phyloP scores from a whole-genome alignment of 2,329 filamentous ascomycete species.

The Fusarium equiseti region DNA sequence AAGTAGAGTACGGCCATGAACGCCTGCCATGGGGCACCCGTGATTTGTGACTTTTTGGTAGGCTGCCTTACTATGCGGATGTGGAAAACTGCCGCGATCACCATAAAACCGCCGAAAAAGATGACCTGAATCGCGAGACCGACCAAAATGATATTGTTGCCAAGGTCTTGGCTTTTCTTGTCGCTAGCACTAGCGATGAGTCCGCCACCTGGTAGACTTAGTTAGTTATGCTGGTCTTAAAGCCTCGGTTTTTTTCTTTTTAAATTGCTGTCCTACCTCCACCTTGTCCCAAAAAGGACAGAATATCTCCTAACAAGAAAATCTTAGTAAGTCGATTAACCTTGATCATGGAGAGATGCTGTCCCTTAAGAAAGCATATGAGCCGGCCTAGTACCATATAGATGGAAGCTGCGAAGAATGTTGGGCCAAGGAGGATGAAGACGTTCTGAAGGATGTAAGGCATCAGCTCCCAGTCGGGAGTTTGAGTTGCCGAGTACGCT shows the following conservation, averaged over 20 bases:
- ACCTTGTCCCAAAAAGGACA: background rate
- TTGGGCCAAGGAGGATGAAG: background rate
- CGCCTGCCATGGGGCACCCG: too few species aligned
- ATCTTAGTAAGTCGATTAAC: background rate
- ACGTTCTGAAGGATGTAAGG: constrained; percentile 1
- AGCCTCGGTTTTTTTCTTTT: background rate
- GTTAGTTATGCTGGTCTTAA: background rate
- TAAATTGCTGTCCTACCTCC: background rate
- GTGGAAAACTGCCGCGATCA: too few species aligned
- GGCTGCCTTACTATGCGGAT: too few species aligned
- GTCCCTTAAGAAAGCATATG: background rate
- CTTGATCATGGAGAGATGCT: background rate
- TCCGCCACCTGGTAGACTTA: background rate
- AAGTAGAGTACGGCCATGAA: too few species aligned
- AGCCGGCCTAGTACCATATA: background rate
- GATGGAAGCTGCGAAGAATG: background rate
- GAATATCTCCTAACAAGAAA: background rate
- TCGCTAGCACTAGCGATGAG: constrained; percentile 1
- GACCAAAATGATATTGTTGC: constrained; percentile 1
- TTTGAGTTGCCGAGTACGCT: background rate
- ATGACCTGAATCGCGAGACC: constrained; percentile 1
- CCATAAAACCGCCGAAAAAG: background rate
- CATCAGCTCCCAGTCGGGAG: background rate
- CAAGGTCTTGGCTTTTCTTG: background rate
- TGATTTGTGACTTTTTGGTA: too few species aligned